A percentile compares a stretch with the other conserved stretches of the same genome.
phyloP scores from a whole-genome alignment of 1,284 basidiomycete species.

The Fomes fomentarius region DNA sequence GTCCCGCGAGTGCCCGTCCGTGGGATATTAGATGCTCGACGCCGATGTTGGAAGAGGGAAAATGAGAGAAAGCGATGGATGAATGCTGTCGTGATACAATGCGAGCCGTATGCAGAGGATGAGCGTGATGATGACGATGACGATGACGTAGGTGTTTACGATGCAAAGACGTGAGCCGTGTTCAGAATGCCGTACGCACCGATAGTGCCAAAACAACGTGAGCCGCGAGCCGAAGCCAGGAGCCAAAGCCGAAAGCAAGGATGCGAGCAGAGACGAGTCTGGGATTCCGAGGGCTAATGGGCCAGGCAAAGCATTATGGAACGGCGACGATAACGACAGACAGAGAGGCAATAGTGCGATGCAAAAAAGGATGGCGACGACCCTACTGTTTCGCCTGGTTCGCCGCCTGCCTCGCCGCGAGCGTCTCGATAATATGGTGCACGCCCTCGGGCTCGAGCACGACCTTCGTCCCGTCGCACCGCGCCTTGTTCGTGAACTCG shows the following conservation, averaged over 20 bases:
- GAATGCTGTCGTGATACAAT: background rate
- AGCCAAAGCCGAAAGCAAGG: background rate
- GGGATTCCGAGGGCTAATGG: too few species aligned
- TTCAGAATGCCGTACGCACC: background rate
- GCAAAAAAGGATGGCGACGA: background rate
- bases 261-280: too few species aligned
- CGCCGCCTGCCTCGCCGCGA: slow-evolving; percentile 37
- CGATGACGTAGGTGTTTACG: too few species aligned
- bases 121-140: too few species aligned
- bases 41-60: background rate
- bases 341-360: too few species aligned
- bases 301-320: too few species aligned
- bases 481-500: slow-evolving; percentile 78
- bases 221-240: background rate
- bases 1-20: background rate
- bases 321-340: too few species aligned
- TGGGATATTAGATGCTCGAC: background rate
- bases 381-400: slow-evolving; percentile 26
- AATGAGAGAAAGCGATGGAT: background rate
- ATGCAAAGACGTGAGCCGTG: background rate
- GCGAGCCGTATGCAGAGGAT: too few species aligned
- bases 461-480: slow-evolving; percentile 80
- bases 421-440: slow-evolving; percentile 61
- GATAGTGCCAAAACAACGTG: background rate
- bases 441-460: slow-evolving; percentile 75